These are phyloP conservation scores for Phylloporus gajari DNA, from an alignment of 1,284 basidiomycete genomes.

Conservation along the genomic window DNA sequence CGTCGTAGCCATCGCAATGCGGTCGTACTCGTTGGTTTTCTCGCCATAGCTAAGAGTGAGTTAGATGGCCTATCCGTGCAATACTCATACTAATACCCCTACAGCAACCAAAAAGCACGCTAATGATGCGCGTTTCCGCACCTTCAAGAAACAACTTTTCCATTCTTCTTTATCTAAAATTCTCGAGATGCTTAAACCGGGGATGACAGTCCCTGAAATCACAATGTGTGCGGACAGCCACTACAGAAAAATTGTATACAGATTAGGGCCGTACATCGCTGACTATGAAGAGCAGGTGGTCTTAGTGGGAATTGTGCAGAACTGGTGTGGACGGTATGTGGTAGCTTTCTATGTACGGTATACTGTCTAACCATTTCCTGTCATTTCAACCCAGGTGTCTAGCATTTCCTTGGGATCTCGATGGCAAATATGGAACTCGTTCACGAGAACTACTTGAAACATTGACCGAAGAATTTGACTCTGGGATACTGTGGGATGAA, in stretches of 20 bases:
- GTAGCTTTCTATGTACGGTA: no score
- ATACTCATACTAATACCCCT: no score
- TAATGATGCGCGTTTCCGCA: no score
- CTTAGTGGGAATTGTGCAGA: slow-evolving; percentile 2
- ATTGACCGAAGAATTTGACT: background rate
- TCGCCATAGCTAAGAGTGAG: background rate
- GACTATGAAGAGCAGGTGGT: slow-evolving; percentile 22
- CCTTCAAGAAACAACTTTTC: no score
- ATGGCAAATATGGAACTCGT: background rate
- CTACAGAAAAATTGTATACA: background rate
- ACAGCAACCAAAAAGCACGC: no score
- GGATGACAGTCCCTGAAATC: background rate
- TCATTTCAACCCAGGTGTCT: background rate
- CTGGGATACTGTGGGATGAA: slow-evolving; percentile 6
- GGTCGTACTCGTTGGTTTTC: background rate
- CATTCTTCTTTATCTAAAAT: no score
- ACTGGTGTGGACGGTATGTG: background rate
- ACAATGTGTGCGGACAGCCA: background rate
- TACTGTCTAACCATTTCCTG: no score
- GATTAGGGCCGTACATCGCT: slow-evolving; percentile 13
- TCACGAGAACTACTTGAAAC: background rate
- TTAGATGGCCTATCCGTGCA: no score
- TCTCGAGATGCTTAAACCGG: no score
- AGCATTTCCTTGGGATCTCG: background rate
- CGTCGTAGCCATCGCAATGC: background rate